Evolutionary conservation across 2,329 filamentous ascomycete genomes (phyloP).

Genomic region (Clathrospora elynae): DNA sequence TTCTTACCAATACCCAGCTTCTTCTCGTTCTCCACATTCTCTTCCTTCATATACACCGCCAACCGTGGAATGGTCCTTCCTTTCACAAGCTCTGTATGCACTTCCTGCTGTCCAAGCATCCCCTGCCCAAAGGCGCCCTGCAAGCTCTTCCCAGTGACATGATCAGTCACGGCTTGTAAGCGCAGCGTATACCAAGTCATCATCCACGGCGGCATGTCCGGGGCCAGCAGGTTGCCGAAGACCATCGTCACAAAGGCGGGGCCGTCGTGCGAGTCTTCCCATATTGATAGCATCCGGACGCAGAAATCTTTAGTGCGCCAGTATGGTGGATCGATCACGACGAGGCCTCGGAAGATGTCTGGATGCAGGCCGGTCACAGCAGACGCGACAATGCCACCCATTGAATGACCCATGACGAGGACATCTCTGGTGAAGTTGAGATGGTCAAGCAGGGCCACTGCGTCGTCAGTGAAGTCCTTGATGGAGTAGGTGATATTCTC

Average conservation of each 20-base stretch:
- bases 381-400: conserved; percentile 19
- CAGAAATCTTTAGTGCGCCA: conserved; percentile 7
- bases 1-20: conserved; percentile 10
- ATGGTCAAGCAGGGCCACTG: conserved; percentile 16
- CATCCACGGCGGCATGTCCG: conserved; percentile 18
- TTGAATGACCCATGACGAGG: conserved; percentile 21
- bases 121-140: conserved; percentile 10
- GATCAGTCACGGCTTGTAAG: conserved; percentile 8
- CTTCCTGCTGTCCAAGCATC: conserved; percentile 12
- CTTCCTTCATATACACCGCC: conserved; percentile 13
- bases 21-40: conserved; percentile 20
- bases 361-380: conserved; percentile 15
- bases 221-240: conserved; percentile 8
- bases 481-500: conserved; percentile 8
- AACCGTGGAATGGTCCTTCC: conserved; percentile 17
- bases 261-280: too few species aligned
- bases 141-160: conserved; percentile 12
- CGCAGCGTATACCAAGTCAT: conserved; percentile 23
- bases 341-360: conserved; percentile 14
- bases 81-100: conserved; percentile 14
- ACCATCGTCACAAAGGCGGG: too few species aligned
- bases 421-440: conserved; percentile 10
- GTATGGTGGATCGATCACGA: conserved; percentile 25
- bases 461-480: conserved; percentile 12
- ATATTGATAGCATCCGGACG: conserved; percentile 7